Base-by-base conservation (phyloP, 352 stramenopile genomes). In the Globisporangium spiculum region DNA sequence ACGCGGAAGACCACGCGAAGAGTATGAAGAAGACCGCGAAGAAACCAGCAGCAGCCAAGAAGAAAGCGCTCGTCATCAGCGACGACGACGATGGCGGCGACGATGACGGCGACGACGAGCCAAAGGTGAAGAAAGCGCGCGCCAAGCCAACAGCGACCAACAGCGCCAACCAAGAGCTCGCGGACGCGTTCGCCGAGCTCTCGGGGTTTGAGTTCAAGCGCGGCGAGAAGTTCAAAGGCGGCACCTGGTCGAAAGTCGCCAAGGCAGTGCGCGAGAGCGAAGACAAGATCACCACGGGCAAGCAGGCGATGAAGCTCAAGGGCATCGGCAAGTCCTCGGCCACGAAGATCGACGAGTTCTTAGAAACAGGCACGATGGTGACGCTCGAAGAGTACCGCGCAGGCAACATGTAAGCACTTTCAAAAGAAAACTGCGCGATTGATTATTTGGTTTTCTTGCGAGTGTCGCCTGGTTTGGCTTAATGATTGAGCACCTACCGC, bases 191-290 rank as follows among this genome's bases (percentile, higher is more conserved):
- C 63, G 67, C 74, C 1, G 89, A 96, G 68, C 81, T 96, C 34
- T 89, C 87, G n/a, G 83, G 83, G 24, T 94, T 94, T 59, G 86
- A 96, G 57, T 96, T 95, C 71, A 95, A 96, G 80, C 84, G 86
- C 30, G 87, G 87, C 2, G 89, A 96, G 56, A 84, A 79, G 60
- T 95, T 96, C 74, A 94, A 94, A 69, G 89, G 87, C 61, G 86
- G 82, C 52, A 94, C 89, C 0, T 96, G 87, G 84, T 93, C 88
- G 46, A 96, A 96, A 69, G 89, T 95, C 16, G 86, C 87, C 53
- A 94, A 93, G 67, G 86, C 89, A 4, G 90, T 96, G 55, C 85
- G 85, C 26, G 86, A 94, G 34, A 72, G 75, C 56, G 84, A 92
- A 46, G 71, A 78, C 3, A 71, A 75, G 27, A 88, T 96, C 76